Base-by-base conservation (phyloP, 1,284 basidiomycete species). In the Cryptococcus maquisensis region DNA sequence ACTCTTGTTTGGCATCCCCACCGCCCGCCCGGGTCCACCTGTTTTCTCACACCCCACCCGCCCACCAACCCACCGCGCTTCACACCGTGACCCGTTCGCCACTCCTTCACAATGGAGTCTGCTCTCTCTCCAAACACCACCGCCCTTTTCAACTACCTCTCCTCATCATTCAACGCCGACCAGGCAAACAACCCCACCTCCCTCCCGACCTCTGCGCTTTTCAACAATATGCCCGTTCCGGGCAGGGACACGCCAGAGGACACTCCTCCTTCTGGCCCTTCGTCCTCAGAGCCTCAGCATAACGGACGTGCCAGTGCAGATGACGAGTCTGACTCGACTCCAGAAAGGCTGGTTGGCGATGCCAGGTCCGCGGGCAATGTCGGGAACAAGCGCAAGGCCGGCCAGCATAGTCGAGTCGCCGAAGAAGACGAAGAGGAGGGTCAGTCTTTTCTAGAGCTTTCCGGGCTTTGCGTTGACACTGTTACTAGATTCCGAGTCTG, bases 61-160 rank as follows among this genome's bases (percentile, higher is more conserved):
- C 24, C 13, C 44, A n/a, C 23, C 44, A 26, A 9, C 26, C 2
- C 43, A 24, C 23, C 15, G 13, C 44, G 8, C 23, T 18, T 18
- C 26, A 12, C 15, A 7, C 18, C 38, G 3, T 3, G 16, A 42
- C 40, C 8, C 16, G 4, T 26, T 37, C 21, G 28, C 23, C 50
- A 23, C 43, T 28, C 28, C 51, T n/a, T 9, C 47, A 49, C 20
- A 41, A 68, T 68, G 67, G 60, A 64, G n/a, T 47, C 52, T 37
- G 59, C 51, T 13, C 57, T 74, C 21, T 63, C 71, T 3, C 72
- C 72, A 39, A 74, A 73, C 59, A 74, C 72, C 18, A 59, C 69
- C 45, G 69, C 69, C 21, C 69, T 74, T 54, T 63, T 74, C 37
- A 60, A 67, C 47, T 73, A 70, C 51, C 56, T 74, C 56, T 52